A percentile compares a stretch with the other conserved stretches of the same genome.
Evolutionary conservation across 2,329 filamentous ascomycete species (phyloP).

Genomic region (Corinectria fuckeliana): DNA sequence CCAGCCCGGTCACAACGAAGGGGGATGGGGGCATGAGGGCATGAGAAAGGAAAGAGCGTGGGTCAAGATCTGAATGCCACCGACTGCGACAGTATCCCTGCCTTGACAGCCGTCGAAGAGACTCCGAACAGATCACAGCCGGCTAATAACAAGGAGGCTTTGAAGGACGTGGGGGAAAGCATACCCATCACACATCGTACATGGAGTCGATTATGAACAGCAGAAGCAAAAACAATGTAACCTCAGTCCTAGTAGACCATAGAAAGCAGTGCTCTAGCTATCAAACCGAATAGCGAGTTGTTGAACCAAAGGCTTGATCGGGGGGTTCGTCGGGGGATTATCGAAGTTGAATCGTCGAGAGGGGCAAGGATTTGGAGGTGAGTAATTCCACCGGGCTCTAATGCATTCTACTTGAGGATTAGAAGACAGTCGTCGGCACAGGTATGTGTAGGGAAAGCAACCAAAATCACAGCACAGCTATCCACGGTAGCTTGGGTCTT

Average conservation of each 20-base stretch:
- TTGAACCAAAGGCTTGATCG: slow-evolving; percentile 17
- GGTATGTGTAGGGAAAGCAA: slow-evolving; percentile 23
- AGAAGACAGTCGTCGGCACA: slow-evolving; percentile 30
- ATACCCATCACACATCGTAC: slow-evolving; percentile 53
- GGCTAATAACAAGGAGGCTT: slow-evolving; percentile 40
- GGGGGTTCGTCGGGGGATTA: slow-evolving; percentile 13
- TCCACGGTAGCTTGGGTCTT: slow-evolving; percentile 13
- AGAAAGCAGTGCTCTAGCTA: slow-evolving; percentile 14
- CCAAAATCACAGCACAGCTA: not conserved
- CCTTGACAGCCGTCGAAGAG: slow-evolving; percentile 4
- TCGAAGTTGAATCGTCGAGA: slow-evolving; percentile 17
- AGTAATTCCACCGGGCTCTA: slow-evolving; percentile 38
- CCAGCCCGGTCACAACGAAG: slow-evolving; percentile 20
- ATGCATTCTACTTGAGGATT: slow-evolving; percentile 36
- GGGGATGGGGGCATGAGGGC: slow-evolving; percentile 23
- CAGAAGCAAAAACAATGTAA: slow-evolving; percentile 33
- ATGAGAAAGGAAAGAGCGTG: slow-evolving; percentile 16
- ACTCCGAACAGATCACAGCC: slow-evolving; percentile 7
- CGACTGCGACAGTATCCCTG: slow-evolving; percentile 6
- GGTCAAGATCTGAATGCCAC: slow-evolving; percentile 6
- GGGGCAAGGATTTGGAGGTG: slow-evolving; percentile 16
- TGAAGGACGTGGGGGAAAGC: slow-evolving; percentile 36
- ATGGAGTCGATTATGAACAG: slow-evolving; percentile 24
- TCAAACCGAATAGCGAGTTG: slow-evolving; percentile 20
- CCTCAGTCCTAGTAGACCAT: slow-evolving; percentile 17